Evolutionary conservation across 176 grass and related monocot genomes (phyloP).

Genomic region (Pontederia paniculata): DNA sequence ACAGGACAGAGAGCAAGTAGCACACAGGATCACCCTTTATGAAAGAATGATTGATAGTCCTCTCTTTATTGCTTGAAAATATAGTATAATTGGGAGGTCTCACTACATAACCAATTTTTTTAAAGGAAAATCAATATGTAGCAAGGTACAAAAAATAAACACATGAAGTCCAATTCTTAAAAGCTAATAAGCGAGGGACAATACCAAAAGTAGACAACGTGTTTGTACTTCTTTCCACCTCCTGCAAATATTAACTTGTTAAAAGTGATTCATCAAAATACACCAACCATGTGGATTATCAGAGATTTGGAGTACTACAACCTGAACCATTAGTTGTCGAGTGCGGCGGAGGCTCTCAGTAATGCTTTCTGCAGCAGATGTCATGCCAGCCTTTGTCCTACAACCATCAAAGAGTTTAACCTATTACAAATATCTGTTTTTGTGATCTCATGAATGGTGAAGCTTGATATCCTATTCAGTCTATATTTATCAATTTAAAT

Average conservation of each 20-base stretch:
- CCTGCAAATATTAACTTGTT: background rate
- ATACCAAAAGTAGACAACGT: slow-evolving; percentile 79
- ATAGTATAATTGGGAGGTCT: background rate
- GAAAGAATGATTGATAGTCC: no score
- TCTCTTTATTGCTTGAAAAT: background rate
- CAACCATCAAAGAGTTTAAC: slow-evolving; percentile 3
- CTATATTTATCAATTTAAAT: no score
- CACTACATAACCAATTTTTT: background rate
- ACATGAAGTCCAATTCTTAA: background rate
- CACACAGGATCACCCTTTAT: no score
- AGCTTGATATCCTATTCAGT: no score
- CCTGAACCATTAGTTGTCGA: slow-evolving; percentile 92
- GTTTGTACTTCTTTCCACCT: slow-evolving; percentile 52
- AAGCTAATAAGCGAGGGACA: background rate
- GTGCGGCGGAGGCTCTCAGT: slow-evolving; percentile 71
- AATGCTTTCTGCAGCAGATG: slow-evolving; percentile 81
- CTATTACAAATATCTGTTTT: background rate
- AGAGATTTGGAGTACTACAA: slow-evolving; percentile 11
- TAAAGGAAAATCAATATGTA: background rate
- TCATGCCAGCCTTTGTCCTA: slow-evolving; percentile 91
- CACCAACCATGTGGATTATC: no score
- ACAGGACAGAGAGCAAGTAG: no score
- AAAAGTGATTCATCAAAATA: background rate
- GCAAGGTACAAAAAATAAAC: background rate
- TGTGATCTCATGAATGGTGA: no score